These are phyloP conservation scores for Lenzites betulinus DNA, from an alignment of 768 basidiomycete species.

Conservation along the genomic window DNA sequence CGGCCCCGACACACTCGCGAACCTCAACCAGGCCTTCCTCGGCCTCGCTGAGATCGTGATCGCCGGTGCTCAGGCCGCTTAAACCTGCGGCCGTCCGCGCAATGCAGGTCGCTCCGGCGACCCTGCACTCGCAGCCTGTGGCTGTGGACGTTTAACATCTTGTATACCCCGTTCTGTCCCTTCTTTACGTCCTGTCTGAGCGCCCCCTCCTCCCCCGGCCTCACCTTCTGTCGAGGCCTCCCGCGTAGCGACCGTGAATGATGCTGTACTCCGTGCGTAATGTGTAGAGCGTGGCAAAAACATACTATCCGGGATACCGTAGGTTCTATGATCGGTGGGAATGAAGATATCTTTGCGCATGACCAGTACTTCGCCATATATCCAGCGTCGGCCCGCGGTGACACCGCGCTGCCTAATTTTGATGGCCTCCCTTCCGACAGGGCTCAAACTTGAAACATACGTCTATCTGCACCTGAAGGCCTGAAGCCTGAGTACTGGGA, in stretches of 20 bases:
- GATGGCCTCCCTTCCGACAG: too few species aligned
- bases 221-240: background rate
- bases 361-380: background rate
- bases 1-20: slow-evolving; percentile 34
- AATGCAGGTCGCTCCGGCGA: background rate
- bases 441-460: too few species aligned
- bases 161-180: slow-evolving; percentile 3
- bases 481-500: too few species aligned
- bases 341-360: background rate
- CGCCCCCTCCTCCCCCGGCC: background rate
- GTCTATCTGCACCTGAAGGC: too few species aligned
- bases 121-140: background rate
- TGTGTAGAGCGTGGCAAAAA: background rate
- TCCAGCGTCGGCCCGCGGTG: too few species aligned
- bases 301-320: background rate
- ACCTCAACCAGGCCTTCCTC: slow-evolving; percentile 36
- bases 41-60: slow-evolving; percentile 28
- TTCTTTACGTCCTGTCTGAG: background rate
- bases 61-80: slow-evolving; percentile 22
- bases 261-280: slow-evolving; percentile 8
- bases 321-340: background rate
- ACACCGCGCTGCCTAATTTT: too few species aligned
- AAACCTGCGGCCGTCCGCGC: background rate
- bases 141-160: background rate
- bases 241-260: background rate